Percentiles rank a stretch among this genome's conserved stretches.
These are phyloP conservation scores for Populus ilicifolia DNA, from an alignment of 345 rosid genomes.

Conservation along the genomic window DNA sequence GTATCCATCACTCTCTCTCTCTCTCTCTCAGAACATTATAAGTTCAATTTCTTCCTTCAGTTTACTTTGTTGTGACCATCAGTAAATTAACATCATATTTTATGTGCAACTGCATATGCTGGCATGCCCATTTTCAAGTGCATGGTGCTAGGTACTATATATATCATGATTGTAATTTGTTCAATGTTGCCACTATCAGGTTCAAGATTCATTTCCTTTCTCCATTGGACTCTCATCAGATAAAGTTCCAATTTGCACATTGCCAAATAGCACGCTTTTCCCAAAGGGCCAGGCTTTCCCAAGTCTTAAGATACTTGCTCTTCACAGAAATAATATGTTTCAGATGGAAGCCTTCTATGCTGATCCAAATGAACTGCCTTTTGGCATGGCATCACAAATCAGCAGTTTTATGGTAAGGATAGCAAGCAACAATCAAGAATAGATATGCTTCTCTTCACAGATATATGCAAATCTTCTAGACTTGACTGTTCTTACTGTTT, in stretches of 20 bases:
- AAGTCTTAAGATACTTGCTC: slow-evolving; percentile 69
- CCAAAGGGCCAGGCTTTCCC: slow-evolving; percentile 77
- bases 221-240: slow-evolving; percentile 61
- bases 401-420: slow-evolving; percentile 60
- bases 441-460: too few relatives aligned
- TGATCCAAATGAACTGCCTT: slow-evolving; percentile 47
- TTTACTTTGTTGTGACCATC: too few relatives aligned
- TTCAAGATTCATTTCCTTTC: slow-evolving; percentile 79
- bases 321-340: slow-evolving; percentile 61
- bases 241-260: slow-evolving; percentile 15
- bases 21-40: too few relatives aligned
- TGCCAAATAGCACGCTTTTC: slow-evolving; percentile 59
- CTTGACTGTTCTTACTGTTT: too few relatives aligned
- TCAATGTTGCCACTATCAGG: slow-evolving; percentile 34
- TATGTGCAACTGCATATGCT: too few relatives aligned
- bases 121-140: neutral
- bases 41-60: too few relatives aligned
- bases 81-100: too few relatives aligned
- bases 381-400: slow-evolving; percentile 52
- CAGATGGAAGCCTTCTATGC: slow-evolving; percentile 59
- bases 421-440: too few relatives aligned
- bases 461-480: too few relatives aligned
- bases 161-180: too few relatives aligned
- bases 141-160: neutral
- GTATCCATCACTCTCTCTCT: too few relatives aligned